Conservation (phyloP, 495 filamentous ascomycete genomes). For the Daldinia loculata region DNA sequence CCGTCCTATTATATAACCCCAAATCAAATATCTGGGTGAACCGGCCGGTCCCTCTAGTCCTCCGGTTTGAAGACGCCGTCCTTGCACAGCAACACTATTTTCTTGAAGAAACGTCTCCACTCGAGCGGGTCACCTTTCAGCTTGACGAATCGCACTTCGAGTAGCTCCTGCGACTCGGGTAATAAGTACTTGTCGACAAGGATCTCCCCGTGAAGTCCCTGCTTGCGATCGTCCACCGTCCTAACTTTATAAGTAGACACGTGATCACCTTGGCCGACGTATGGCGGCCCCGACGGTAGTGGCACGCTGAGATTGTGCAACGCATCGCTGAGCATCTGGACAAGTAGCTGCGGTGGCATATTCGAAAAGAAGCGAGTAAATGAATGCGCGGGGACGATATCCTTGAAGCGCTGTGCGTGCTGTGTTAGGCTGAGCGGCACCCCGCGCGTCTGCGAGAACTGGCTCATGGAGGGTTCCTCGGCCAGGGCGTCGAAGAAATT, state of each 20-base stretch:
- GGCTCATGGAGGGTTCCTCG: constrained; percentile 90
- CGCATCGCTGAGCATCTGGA: constrained; percentile 80
- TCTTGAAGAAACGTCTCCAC: constrained; percentile 98
- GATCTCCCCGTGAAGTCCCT: constrained; percentile 84
- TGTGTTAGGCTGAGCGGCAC: constrained; percentile 86
- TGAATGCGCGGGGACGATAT: constrained; percentile 81
- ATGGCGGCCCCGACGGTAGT: constrained; percentile 59
- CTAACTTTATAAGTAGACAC: constrained; percentile 74
- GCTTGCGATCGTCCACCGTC: constrained; percentile 79
- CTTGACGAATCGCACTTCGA: constrained; percentile 93
- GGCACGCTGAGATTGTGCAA: constrained; percentile 85
- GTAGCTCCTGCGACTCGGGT: constrained; percentile 64
- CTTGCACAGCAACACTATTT: constrained; percentile 81
- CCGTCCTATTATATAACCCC: not conserved
- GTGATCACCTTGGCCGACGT: constrained; percentile 51
- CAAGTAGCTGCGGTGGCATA: constrained; percentile 77
- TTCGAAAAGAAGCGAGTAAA: constrained; percentile 92
- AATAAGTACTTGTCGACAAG: constrained; percentile 73
- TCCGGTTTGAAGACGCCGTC: constrained; percentile 71
- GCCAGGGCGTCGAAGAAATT: constrained; percentile 69
- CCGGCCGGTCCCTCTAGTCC: constrained; percentile 43
- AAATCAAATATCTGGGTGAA: constrained; percentile 5
- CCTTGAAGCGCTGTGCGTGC: constrained; percentile 82
- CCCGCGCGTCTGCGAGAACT: constrained; percentile 85
- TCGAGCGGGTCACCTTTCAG: constrained; percentile 94